Percentiles rank a stretch among this genome's conserved stretches.
Evolutionary conservation across 495 filamentous ascomycete species (phyloP).

Genomic region (Tuber magnatum): DNA sequence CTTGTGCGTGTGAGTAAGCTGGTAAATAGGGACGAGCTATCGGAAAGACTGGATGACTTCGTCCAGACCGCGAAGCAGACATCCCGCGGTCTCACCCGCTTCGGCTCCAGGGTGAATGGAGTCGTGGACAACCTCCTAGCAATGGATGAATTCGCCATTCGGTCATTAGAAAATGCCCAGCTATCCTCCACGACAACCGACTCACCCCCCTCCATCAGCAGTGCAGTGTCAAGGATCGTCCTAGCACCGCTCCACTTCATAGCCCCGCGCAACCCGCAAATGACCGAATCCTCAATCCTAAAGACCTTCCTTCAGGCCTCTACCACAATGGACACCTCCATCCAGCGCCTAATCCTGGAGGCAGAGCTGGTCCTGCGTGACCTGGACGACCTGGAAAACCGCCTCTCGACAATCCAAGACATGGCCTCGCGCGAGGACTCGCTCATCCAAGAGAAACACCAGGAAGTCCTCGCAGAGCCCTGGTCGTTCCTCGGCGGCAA

Average conservation of each 20-base stretch:
- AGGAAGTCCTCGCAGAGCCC: constrained; percentile 52
- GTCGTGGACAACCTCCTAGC: constrained; percentile 63
- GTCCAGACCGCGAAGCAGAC: constrained; percentile 24
- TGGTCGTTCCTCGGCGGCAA: constrained; percentile 69
- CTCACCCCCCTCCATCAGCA: neutral
- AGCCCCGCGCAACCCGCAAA: neutral
- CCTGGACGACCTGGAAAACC: constrained; percentile 56
- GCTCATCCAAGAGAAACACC: constrained; percentile 47
- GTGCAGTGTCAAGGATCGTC: constrained; percentile 8
- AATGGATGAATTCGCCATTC: constrained; percentile 55
- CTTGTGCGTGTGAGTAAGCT: constrained; percentile 28
- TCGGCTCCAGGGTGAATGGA: constrained; percentile 61
- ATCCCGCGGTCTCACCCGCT: constrained; percentile 42
- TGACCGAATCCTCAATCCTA: constrained; percentile 30
- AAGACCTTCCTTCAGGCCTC: constrained; percentile 57
- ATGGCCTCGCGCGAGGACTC: constrained; percentile 53
- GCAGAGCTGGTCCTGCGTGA: constrained; percentile 55
- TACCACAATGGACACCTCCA: constrained; percentile 56
- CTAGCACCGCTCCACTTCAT: constrained; percentile 52
- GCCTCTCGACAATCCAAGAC: constrained; percentile 57
- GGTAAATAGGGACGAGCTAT: constrained; percentile 29
- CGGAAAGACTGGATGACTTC: constrained; percentile 29
- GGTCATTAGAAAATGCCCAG: constrained; percentile 36
- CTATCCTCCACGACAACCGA: no score
- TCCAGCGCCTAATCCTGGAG: constrained; percentile 55